Base-by-base conservation (phyloP, 2,329 filamentous ascomycete species). In the Piedraia hortae region DNA sequence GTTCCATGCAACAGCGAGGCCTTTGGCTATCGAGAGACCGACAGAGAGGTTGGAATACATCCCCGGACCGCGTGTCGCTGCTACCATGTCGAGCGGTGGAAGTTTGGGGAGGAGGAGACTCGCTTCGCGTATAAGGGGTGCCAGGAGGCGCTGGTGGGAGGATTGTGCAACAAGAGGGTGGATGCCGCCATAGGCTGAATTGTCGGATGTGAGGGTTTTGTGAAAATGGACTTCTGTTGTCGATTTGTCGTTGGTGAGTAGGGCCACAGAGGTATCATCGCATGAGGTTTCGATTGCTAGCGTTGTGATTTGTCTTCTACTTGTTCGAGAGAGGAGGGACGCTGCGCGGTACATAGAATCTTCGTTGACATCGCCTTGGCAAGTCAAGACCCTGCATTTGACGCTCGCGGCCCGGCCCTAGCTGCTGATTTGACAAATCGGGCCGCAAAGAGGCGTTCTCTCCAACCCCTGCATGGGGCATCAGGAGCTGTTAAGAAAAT, bases 241-340 rank as follows among this genome's bases (percentile, higher is more conserved):
- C 7, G 6, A 20, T 12, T 20, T 8, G 7, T 10, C 8, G 14
- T 22, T 13, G 4, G 23, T 11, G 14, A 31, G 20, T 6, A 91
- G 46, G 14, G 82, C 71, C 12, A 91, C 78, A 26, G 72, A 80
- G 1, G 78, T 90, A 50, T 93, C 82, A 48, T 93, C 82, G 55
- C 82, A 85, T 2, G 71, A 80, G 5, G 70, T 71, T 43, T 85
- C 74, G 39, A 85, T 77, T 23, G 71, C 72, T 21, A 82, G 56
- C 11, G n/a, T n/a, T n/a, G n/a, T n/a, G n/a, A n/a, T n/a, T n/a
- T n/a, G n/a, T n/a, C n/a, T n/a, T n/a, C n/a, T n/a, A n/a, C n/a
- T n/a, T n/a, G n/a, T n/a, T n/a, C n/a, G n/a, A n/a, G n/a, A n/a
- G n/a, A n/a, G n/a, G n/a, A n/a, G n/a, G n/a, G n/a, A n/a, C n/a